These are phyloP conservation scores for Zygoascus ofunaensis DNA, from an alignment of 805 yeast species.

Conservation along the genomic window DNA sequence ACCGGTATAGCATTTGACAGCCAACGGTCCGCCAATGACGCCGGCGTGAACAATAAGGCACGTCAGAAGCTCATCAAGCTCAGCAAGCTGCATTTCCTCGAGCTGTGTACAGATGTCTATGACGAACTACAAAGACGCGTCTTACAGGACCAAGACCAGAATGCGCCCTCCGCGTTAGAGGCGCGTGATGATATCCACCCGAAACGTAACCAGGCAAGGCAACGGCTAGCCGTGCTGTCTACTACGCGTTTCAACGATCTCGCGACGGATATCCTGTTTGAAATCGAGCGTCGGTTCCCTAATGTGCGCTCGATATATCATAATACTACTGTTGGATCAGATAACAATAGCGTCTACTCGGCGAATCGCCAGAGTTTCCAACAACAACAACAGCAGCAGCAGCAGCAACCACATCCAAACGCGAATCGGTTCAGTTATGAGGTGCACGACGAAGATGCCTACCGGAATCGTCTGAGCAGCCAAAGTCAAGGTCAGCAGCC, in stretches of 20 bases:
- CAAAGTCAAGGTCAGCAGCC: background rate
- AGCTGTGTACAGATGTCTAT: conserved; percentile 86
- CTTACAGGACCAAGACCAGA: conserved; percentile 26
- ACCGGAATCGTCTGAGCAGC: background rate
- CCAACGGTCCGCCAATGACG: conserved; percentile 5
- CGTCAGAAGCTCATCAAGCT: conserved; percentile 76
- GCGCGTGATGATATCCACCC: conserved; percentile 77
- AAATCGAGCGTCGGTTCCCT: conserved; percentile 68
- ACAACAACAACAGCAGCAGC: no score
- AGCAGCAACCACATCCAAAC: no score
- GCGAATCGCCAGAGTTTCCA: background rate
- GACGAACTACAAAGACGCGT: conserved; percentile 83
- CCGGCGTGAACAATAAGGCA: conserved; percentile 41
- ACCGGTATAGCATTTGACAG: conserved; percentile 6
- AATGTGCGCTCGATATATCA: conserved; percentile 25
- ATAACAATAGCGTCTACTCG: background rate
- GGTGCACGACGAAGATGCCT: background rate
- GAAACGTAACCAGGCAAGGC: conserved; percentile 90
- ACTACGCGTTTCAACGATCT: conserved; percentile 77
- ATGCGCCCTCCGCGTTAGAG: conserved; percentile 39
- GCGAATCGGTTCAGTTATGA: background rate
- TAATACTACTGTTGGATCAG: background rate
- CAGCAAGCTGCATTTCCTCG: conserved; percentile 71
- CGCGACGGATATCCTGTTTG: conserved; percentile 80
- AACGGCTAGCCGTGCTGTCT: conserved; percentile 78